Evolutionary conservation across 768 basidiomycete species (phyloP).

Genomic region (Pleurotus cornucopiae): DNA sequence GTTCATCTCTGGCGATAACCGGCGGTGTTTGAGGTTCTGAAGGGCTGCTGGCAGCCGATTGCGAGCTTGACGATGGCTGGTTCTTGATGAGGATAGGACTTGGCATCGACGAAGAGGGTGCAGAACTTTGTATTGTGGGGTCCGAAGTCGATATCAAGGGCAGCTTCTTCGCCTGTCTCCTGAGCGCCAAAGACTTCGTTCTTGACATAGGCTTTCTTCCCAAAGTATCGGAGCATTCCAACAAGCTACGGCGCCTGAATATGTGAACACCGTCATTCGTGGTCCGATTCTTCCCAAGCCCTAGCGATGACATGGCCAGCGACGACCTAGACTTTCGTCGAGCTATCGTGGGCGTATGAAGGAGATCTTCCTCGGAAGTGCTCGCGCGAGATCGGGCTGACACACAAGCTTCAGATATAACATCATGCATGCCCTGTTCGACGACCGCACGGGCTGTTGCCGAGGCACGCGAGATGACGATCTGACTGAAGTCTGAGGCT

Average conservation of each 20-base stretch:
- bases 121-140: slow-evolving; percentile 12
- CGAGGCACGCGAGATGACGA: slow-evolving; percentile 66
- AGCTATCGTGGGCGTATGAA: slow-evolving; percentile 45
- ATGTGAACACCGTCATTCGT: slow-evolving; percentile 71
- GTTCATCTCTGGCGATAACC: slow-evolving; percentile 11
- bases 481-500: slow-evolving; percentile 48
- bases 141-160: slow-evolving; percentile 7
- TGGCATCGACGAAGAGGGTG: slow-evolving; percentile 12
- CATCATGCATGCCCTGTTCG: slow-evolving; percentile 76
- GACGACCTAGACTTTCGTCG: slow-evolving; percentile 21
- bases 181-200: slow-evolving; percentile 18
- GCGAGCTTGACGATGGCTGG: slow-evolving; percentile 6
- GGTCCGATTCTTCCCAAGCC: slow-evolving; percentile 54
- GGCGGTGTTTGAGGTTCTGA: slow-evolving; percentile 12
- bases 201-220: slow-evolving; percentile 19
- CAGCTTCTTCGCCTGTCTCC: slow-evolving; percentile 29
- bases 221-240: slow-evolving; percentile 27
- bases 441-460: slow-evolving; percentile 62
- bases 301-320: slow-evolving; percentile 54
- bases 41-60: slow-evolving; percentile 12
- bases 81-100: slow-evolving; percentile 12
- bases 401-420: slow-evolving; percentile 72
- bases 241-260: slow-evolving; percentile 50
- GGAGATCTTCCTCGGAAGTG: slow-evolving; percentile 59
- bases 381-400: slow-evolving; percentile 64